Base-by-base conservation (phyloP, 108 stramenopile species). In the Cyclotella sp. region DNA sequence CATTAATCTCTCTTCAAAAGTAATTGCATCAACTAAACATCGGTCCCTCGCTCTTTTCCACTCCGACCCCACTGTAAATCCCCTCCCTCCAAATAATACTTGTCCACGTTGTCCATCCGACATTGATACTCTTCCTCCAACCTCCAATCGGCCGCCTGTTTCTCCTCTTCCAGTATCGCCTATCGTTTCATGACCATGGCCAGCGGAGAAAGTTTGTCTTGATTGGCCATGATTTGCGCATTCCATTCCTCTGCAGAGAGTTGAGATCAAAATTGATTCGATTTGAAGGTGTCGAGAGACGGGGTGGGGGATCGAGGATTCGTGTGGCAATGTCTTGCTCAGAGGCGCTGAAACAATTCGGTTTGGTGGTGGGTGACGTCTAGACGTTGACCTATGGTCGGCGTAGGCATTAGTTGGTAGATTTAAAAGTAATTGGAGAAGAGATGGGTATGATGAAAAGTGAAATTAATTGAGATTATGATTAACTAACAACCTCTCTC, bases 81-180 rank as follows among this genome's bases (percentile, higher is more conserved):
- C 63, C 75, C 63, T 66, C 77, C 52, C 65, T 91, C 81, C 70
- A 80, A 62, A 65, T 94, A 96, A 70, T 76, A 93, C 47, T 72
- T 82, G 66, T 96, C 90, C 67, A 92, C 93, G 47, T 89, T 77
- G 46, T 86, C 86, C 64, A 83, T 84, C 70, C 93, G 83, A 51
- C 84, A 41, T 63, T 76, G 73, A 65, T 88, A 93, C 71, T 96
- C 95, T 71, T 96, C 91, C 80, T 94, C 88, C 69, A 96, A 76
- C 16, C 90, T 77, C 42, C 44, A 42, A 72, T 90, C 85, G 0
- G 83, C 90, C 8, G 91, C 93, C 19, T 75, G 69, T 72, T 89
- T 93, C 81, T 96, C 95, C 60, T 94, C 88, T 61, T 96, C 93
- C 63, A 96, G 76, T 49, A 92, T 59, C 6, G 93, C 93, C 44